These are phyloP conservation scores for Dichotomopilus funicola DNA, from an alignment of 2,329 filamentous ascomycete genomes.

Conservation along the genomic window DNA sequence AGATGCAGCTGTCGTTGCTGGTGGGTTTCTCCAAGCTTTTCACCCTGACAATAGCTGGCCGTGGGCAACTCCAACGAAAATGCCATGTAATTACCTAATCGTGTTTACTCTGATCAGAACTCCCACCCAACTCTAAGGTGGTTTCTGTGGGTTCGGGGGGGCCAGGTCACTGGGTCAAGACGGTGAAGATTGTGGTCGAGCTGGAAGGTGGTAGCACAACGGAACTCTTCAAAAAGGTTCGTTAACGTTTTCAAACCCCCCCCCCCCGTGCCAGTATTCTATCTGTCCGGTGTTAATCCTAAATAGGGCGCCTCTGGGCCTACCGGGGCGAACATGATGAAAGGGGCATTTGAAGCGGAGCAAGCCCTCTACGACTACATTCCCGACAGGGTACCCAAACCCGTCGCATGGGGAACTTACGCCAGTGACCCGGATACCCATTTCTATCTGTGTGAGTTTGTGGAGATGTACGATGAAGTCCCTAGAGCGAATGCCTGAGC, in stretches of 20 bases:
- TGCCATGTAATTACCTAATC: background rate
- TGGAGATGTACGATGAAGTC: conserved; percentile 17
- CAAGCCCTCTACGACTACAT: conserved; percentile 17
- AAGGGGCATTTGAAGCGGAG: conserved; percentile 21
- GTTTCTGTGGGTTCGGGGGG: background rate
- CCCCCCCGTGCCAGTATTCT: background rate
- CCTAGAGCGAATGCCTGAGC: background rate
- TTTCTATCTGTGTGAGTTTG: conserved; percentile 24
- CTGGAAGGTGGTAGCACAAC: conserved; percentile 7
- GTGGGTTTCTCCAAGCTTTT: background rate
- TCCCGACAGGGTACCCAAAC: conserved; percentile 19
- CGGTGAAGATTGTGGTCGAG: conserved; percentile 9
- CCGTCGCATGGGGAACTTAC: conserved; percentile 19
- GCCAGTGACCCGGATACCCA: conserved; percentile 16
- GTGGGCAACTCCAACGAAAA: background rate
- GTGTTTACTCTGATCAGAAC: background rate
- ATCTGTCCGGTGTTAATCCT: background rate
- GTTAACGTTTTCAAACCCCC: background rate
- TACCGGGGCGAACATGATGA: conserved; percentile 7
- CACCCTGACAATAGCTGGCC: background rate
- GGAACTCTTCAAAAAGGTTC: conserved; percentile 9
- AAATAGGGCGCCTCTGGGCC: conserved; percentile 11
- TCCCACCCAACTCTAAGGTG: background rate
- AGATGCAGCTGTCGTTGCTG: background rate
- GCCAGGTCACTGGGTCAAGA: background rate